Percentiles rank a stretch among this genome's conserved stretches.
Evolutionary conservation across 768 basidiomycete species (phyloP).

Genomic region (Hygrocybe punicea): DNA sequence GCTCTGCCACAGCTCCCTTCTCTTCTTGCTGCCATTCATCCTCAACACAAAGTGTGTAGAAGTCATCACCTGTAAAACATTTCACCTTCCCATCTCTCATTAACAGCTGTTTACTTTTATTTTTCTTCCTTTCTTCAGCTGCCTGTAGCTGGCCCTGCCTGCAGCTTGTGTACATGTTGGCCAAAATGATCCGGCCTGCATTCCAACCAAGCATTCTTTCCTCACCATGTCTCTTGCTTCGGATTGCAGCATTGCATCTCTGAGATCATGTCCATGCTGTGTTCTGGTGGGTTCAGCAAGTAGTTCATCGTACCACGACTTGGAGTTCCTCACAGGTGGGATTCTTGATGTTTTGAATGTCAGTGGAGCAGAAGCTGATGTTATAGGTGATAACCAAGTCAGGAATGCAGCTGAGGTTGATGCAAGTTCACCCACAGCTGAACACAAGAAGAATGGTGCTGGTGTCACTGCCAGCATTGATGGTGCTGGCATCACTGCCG

Average conservation of each 20-base stretch:
- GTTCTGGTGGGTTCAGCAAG: background rate
- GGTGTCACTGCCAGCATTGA: background rate
- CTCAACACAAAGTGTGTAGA: slow-evolving; percentile 12
- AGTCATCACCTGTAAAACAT: slow-evolving; percentile 20
- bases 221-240: background rate
- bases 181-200: slow-evolving; percentile 15
- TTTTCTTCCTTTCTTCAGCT: slow-evolving; percentile 16
- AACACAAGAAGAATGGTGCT: background rate
- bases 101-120: slow-evolving; percentile 13
- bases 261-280: background rate
- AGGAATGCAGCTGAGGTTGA: slow-evolving; percentile 9
- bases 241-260: background rate
- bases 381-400: slow-evolving; percentile 1
- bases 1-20: slow-evolving; percentile 12
- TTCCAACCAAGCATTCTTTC: background rate
- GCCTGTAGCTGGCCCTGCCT: slow-evolving; percentile 17
- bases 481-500: background rate
- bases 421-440: background rate
- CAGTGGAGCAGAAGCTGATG: background rate
- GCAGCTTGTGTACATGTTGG: slow-evolving; percentile 15
- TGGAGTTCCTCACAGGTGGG: background rate
- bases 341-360: background rate
- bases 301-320: background rate
- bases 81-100: slow-evolving; percentile 23
- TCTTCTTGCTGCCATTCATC: slow-evolving; percentile 2